Conservation (phyloP, 768 basidiomycete genomes). For the Naganishia vishniacii region DNA sequence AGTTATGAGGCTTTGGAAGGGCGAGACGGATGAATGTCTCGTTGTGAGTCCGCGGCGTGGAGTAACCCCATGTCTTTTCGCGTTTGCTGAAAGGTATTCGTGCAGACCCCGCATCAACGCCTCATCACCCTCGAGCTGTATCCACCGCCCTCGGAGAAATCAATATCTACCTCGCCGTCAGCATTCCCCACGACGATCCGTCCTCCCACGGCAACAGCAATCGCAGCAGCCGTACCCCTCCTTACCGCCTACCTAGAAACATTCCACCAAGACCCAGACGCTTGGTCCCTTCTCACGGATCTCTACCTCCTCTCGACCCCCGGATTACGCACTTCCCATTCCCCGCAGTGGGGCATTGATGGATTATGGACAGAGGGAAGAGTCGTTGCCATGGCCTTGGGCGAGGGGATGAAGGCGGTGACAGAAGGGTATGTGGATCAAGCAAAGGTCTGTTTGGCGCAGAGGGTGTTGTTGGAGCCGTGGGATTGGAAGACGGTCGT, state of each 20-base stretch:
- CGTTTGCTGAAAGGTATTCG: not conserved
- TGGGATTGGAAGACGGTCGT: slow-evolving; percentile 38
- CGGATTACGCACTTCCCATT: not conserved
- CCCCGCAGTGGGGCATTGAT: slow-evolving; percentile 11
- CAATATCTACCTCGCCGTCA: slow-evolving; percentile 12
- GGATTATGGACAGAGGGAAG: not conserved
- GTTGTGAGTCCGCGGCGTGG: slow-evolving; percentile 21
- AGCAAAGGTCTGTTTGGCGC: slow-evolving; percentile 36
- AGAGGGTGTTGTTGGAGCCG: slow-evolving; percentile 36
- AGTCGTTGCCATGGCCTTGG: not conserved
- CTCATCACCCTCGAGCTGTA: slow-evolving; percentile 39
- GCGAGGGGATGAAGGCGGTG: slow-evolving; percentile 16
- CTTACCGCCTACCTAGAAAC: slow-evolving; percentile 47
- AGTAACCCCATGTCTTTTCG: no score
- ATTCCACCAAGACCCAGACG: slow-evolving; percentile 48
- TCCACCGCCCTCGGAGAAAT: no score
- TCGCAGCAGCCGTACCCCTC: slow-evolving; percentile 29
- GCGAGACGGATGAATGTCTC: slow-evolving; percentile 22
- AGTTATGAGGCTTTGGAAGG: slow-evolving; percentile 33
- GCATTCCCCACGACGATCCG: not conserved
- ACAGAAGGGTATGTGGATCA: slow-evolving; percentile 39
- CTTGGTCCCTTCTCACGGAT: slow-evolving; percentile 47
- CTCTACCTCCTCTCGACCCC: slow-evolving; percentile 38
- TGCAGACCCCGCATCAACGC: slow-evolving; percentile 45
- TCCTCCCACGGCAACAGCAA: not conserved